These are phyloP conservation scores for Lentithecium fluviatile DNA, from an alignment of 495 filamentous ascomycete genomes.

Conservation along the genomic window DNA sequence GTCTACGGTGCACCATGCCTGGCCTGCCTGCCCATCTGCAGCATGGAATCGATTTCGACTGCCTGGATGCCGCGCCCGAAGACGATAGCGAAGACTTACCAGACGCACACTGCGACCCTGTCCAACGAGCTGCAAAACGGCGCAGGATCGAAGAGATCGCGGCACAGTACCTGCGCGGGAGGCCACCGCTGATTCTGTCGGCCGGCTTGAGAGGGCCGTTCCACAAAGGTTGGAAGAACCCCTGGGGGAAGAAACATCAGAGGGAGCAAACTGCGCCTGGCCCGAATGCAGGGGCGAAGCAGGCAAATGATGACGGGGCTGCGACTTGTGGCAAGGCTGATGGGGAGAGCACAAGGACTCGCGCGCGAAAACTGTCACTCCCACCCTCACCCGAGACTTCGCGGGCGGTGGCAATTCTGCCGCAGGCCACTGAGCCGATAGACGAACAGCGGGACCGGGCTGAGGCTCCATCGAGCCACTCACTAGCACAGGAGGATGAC, in stretches of 20 bases:
- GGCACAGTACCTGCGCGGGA: slow-evolving; percentile 20
- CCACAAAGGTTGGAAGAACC: slow-evolving; percentile 29
- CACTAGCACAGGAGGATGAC: neutral
- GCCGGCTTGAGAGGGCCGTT: slow-evolving; percentile 30
- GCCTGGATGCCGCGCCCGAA: neutral
- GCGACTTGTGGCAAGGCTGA: neutral
- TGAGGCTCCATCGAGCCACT: neutral
- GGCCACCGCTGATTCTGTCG: slow-evolving; percentile 22
- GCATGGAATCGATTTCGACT: neutral
- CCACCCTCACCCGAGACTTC: neutral
- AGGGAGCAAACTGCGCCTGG: neutral
- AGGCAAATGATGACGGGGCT: neutral
- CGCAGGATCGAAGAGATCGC: slow-evolving; percentile 28
- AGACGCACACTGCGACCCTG: slow-evolving; percentile 11
- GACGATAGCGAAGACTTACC: slow-evolving; percentile 4
- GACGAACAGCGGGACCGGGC: too few species aligned
- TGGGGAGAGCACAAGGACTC: too few species aligned
- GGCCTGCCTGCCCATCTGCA: neutral
- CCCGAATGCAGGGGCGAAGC: neutral
- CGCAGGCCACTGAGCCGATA: too few species aligned
- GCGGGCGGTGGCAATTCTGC: neutral
- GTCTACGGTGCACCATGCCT: neutral
- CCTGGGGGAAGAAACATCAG: slow-evolving; percentile 16
- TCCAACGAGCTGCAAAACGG: slow-evolving; percentile 25
- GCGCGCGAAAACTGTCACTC: neutral